Conservation (phyloP, 352 stramenopile genomes). For the Aphanomyces cochlioides region DNA sequence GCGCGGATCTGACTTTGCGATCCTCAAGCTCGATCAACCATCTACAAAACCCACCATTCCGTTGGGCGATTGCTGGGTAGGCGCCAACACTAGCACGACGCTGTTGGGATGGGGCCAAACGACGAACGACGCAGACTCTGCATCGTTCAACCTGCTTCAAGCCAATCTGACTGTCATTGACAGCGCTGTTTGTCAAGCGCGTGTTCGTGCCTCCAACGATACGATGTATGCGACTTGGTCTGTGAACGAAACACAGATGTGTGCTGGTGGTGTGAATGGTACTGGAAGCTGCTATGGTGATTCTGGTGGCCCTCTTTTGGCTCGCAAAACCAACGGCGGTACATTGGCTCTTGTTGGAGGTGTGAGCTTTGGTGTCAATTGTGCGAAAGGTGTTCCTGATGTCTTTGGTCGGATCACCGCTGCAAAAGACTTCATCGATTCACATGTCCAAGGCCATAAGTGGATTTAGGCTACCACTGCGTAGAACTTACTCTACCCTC, state of each 20-base stretch:
- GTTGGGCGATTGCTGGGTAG: conserved; percentile 36
- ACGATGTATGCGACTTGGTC: background rate
- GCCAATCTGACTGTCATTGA: conserved; percentile 44
- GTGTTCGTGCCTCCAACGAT: conserved; percentile 1
- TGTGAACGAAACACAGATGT: conserved; percentile 54
- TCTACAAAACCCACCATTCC: conserved; percentile 41
- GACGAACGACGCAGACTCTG: conserved; percentile 34
- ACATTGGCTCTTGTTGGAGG: conserved; percentile 31
- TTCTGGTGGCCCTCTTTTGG: conserved; percentile 34
- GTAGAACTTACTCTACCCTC: no score
- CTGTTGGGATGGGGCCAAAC: conserved; percentile 5
- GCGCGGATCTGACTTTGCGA: conserved; percentile 53
- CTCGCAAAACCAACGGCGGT: conserved; percentile 9
- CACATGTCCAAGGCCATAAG: conserved; percentile 33
- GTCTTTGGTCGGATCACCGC: conserved; percentile 49
- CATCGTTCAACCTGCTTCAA: conserved; percentile 40
- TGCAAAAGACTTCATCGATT: conserved; percentile 38
- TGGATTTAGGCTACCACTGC: conserved; percentile 29
- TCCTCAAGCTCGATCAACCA: conserved; percentile 46
- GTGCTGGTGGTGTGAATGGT: conserved; percentile 37
- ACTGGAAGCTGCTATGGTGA: conserved; percentile 35
- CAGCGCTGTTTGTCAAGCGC: background rate
- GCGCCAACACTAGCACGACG: conserved; percentile 50
- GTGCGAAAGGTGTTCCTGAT: conserved; percentile 34
- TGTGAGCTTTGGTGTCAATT: conserved; percentile 34